phyloP scores from a whole-genome alignment of 2,329 filamentous ascomycete genomes.

The Cadophora sp. region DNA sequence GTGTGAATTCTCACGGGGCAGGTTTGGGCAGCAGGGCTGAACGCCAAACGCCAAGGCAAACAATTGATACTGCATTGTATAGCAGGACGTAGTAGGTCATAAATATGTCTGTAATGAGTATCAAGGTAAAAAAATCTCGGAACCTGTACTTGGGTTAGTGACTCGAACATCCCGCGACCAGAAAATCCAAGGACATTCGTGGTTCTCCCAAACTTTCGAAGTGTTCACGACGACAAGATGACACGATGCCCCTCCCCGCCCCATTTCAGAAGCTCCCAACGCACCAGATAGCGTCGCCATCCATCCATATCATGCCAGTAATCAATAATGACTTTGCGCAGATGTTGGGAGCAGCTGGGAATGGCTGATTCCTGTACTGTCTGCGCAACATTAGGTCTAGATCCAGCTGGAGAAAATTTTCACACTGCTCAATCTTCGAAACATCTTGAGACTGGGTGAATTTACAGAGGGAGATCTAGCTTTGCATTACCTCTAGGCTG shows the following conservation, averaged over 20 bases:
- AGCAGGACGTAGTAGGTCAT: background rate
- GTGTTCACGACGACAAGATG: background rate
- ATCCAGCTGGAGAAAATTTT: background rate
- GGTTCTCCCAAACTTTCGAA: background rate
- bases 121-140: background rate
- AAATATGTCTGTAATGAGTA: background rate
- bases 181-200: background rate
- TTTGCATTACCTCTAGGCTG: background rate
- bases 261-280: background rate
- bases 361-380: too few relatives aligned
- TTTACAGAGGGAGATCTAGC: background rate
- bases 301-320: too few relatives aligned
- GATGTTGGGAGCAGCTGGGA: too few relatives aligned
- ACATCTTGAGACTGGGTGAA: background rate
- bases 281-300: background rate
- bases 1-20: background rate
- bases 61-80: background rate
- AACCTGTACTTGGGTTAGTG: background rate
- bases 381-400: background rate
- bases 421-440: background rate
- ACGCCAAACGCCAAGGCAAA: background rate
- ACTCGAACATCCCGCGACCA: background rate
- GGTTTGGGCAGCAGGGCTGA: background rate
- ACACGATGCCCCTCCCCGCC: background rate
- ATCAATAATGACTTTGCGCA: too few relatives aligned